Evolutionary conservation across 129 eudicot species (phyloP).

Genomic region (Lonicera japonica): DNA sequence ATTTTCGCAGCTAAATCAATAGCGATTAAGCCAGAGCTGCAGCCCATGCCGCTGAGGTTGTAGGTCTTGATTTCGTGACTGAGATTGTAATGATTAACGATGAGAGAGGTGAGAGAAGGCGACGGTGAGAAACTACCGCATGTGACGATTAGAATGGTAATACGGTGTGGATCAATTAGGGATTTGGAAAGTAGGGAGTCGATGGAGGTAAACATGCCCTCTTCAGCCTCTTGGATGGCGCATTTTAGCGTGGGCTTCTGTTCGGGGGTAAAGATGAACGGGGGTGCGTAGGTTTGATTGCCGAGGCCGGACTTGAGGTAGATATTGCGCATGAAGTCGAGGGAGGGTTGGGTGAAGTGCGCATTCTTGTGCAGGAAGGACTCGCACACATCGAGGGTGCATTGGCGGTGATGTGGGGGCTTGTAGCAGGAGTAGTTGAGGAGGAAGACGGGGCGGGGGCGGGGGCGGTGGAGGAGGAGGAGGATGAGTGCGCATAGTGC

Average conservation of each 20-base stretch:
- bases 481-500: constrained; percentile 12
- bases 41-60: constrained; percentile 88
- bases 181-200: constrained; percentile 50
- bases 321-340: constrained; percentile 54
- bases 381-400: constrained; percentile 23
- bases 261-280: constrained; percentile 41
- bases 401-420: constrained; percentile 52
- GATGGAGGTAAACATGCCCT: constrained; percentile 49
- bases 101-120: constrained; percentile 60
- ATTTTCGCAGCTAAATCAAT: constrained; percentile 52
- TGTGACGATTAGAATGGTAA: constrained; percentile 51
- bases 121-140: constrained; percentile 60
- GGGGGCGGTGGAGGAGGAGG: constrained; percentile 28
- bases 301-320: constrained; percentile 65
- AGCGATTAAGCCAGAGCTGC: constrained; percentile 67
- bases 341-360: constrained; percentile 23
- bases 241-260: constrained; percentile 28
- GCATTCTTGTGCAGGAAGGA: constrained; percentile 22
- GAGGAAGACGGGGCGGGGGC: constrained; percentile 47
- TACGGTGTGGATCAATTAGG: constrained; percentile 22
- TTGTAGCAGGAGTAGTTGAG: constrained; percentile 68
- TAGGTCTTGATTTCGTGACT: constrained; percentile 49
- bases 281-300: constrained; percentile 63
- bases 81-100: constrained; percentile 50
- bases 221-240: constrained; percentile 59